These are phyloP conservation scores for Pleurotus salmoneostramineus DNA, from an alignment of 768 basidiomycete species.

Conservation along the genomic window DNA sequence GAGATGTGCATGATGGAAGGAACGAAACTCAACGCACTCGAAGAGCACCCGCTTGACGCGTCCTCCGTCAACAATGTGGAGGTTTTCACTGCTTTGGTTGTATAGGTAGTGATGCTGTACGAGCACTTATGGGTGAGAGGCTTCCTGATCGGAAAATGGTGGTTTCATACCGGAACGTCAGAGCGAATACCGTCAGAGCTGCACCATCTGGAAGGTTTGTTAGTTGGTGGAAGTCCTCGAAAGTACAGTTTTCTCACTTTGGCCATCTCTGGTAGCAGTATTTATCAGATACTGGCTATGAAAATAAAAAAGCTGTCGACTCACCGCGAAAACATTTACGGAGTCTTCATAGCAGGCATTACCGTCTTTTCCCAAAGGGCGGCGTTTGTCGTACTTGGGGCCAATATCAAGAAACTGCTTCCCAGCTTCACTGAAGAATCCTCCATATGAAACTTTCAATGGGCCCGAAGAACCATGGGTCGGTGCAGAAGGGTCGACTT, in stretches of 20 bases:
- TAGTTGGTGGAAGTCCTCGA: not conserved
- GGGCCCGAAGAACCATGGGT: constrained; percentile 36
- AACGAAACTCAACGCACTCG: constrained; percentile 11
- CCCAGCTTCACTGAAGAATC: constrained; percentile 26
- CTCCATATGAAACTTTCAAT: constrained; percentile 33
- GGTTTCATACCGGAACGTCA: constrained; percentile 1
- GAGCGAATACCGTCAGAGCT: constrained; percentile 2
- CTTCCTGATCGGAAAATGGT: constrained; percentile 1
- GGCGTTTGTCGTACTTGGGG: constrained; percentile 25
- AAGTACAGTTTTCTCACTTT: not conserved
- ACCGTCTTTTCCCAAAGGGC: constrained; percentile 6
- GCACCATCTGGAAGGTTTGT: not conserved
- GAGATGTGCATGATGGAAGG: not conserved
- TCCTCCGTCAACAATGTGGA: constrained; percentile 17
- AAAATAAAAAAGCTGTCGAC: not conserved
- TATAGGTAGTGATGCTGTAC: constrained; percentile 24
- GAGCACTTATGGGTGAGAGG: not conserved
- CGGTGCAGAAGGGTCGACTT: constrained; percentile 19
- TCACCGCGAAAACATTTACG: constrained; percentile 1
- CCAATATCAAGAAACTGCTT: constrained; percentile 35
- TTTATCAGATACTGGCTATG: not conserved
- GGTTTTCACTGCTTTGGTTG: constrained; percentile 17
- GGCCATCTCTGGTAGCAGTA: not conserved
- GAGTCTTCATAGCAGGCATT: constrained; percentile 5
- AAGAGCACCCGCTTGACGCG: constrained; percentile 20